Evolutionary conservation across 352 stramenopile genomes (phyloP).

Genomic region (Pseudoperonospora humuli): DNA sequence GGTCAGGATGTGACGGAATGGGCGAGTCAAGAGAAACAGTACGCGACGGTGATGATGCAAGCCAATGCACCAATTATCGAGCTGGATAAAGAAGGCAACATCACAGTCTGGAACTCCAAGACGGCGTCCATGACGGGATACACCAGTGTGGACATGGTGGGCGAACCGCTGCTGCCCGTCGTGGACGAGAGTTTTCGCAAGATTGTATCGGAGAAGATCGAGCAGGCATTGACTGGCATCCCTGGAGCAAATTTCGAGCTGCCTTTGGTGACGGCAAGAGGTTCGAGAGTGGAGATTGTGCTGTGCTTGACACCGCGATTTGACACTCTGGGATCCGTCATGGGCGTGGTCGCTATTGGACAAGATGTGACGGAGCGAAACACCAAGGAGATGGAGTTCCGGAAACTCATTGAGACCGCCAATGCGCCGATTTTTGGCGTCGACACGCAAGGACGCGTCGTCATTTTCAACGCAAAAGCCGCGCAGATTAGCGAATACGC

Average conservation of each 20-base stretch:
- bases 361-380: conserved; percentile 60
- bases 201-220: conserved; percentile 41
- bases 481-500: conserved; percentile 67
- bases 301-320: conserved; percentile 50
- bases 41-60: conserved; percentile 64
- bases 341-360: conserved; percentile 53
- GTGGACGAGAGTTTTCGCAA: conserved; percentile 42
- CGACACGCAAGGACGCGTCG: conserved; percentile 35
- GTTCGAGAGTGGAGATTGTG: conserved; percentile 45
- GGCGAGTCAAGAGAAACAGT: conserved; percentile 49
- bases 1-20: conserved; percentile 51
- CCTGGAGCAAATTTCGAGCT: conserved; percentile 47
- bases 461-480: conserved; percentile 84
- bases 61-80: conserved; percentile 76
- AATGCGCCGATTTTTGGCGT: conserved; percentile 87
- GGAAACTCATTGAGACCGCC: conserved; percentile 81
- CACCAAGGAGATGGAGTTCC: conserved; percentile 68
- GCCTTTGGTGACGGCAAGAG: conserved; percentile 37
- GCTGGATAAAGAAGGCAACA: conserved; percentile 60
- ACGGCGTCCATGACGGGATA: conserved; percentile 49
- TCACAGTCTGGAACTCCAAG: conserved; percentile 66
- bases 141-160: conserved; percentile 40
- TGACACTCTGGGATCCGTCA: conserved; percentile 29
- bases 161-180: conserved; percentile 36
- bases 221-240: conserved; percentile 39